Conservation (phyloP, 2,329 filamentous ascomycete genomes). For the Monosporascus cannonballus region DNA sequence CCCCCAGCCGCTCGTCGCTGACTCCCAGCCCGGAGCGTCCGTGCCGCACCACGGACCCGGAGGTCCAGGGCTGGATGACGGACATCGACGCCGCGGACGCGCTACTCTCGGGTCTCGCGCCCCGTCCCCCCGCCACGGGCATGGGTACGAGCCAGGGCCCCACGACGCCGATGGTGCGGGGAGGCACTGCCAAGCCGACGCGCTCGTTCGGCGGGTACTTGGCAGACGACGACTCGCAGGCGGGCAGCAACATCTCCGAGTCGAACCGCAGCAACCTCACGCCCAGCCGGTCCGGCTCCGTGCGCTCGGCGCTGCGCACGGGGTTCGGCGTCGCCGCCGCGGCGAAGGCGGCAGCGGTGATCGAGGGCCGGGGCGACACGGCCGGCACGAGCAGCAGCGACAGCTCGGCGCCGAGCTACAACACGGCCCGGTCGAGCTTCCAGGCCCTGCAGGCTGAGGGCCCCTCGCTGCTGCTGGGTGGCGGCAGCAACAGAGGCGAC, state of each 20-base stretch:
- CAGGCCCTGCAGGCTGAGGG: slow-evolving; percentile 47
- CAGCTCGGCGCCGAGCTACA: slow-evolving; percentile 37
- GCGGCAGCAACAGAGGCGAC: slow-evolving; percentile 8
- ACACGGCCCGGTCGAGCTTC: slow-evolving; percentile 49
- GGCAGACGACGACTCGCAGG: slow-evolving; percentile 43
- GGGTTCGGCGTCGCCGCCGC: slow-evolving; percentile 27
- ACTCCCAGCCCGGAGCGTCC: slow-evolving; percentile 33
- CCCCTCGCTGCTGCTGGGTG: slow-evolving; percentile 38
- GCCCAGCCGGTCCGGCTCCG: slow-evolving; percentile 29
- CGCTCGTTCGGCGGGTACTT: slow-evolving; percentile 22
- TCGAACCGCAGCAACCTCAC: slow-evolving; percentile 41
- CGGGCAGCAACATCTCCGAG: slow-evolving; percentile 52
- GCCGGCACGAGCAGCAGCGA: slow-evolving; percentile 24
- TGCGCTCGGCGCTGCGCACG: slow-evolving; percentile 28
- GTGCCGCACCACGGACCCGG: slow-evolving; percentile 34
- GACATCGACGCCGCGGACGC: slow-evolving; percentile 50
- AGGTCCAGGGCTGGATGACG: slow-evolving; percentile 53
- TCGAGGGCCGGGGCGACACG: slow-evolving; percentile 27
- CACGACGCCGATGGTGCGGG: slow-evolving; percentile 8
- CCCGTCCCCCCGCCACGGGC: slow-evolving; percentile 19
- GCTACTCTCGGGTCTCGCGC: slow-evolving; percentile 40
- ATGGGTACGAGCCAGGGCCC: not conserved
- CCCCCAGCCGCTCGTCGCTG: slow-evolving; percentile 27
- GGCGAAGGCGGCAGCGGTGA: slow-evolving; percentile 18
- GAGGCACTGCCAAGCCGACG: slow-evolving; percentile 5